Conservation (phyloP, 1,139 yeast genomes). For the Lizanozyma gosingica region DNA sequence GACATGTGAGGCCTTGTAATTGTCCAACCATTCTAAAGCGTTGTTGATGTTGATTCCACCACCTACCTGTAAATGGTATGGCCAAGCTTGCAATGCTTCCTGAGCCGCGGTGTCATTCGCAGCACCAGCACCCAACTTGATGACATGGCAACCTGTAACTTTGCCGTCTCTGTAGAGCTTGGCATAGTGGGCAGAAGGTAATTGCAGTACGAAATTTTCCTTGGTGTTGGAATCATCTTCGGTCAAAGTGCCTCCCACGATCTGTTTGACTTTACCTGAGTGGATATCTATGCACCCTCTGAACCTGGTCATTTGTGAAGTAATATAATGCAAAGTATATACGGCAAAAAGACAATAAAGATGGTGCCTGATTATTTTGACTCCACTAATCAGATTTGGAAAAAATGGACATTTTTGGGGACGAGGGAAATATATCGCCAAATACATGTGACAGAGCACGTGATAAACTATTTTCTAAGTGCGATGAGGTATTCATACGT, state of each 20-base stretch:
- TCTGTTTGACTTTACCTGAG: constrained; percentile 90
- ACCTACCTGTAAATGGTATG: constrained; percentile 69
- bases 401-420: too few species aligned
- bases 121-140: constrained; percentile 69
- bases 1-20: constrained; percentile 63
- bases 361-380: too few species aligned
- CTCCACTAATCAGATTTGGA: too few species aligned
- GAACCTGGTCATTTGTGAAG: constrained; percentile 69
- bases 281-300: constrained; percentile 95
- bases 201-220: constrained; percentile 75
- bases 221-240: constrained; percentile 42
- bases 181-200: constrained; percentile 73
- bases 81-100: constrained; percentile 72
- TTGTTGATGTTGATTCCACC: constrained; percentile 80
- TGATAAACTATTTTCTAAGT: too few species aligned
- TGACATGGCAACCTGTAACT: constrained; percentile 80
- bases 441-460: too few species aligned
- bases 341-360: too few species aligned
- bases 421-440: too few species aligned
- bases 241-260: constrained; percentile 84
- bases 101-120: constrained; percentile 79
- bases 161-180: constrained; percentile 50
- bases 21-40: constrained; percentile 65
- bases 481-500: too few species aligned
- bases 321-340: too few species aligned